Evolutionary conservation across 2,329 filamentous ascomycete species (phyloP).

Genomic region (Talaromyces rugulosus): DNA sequence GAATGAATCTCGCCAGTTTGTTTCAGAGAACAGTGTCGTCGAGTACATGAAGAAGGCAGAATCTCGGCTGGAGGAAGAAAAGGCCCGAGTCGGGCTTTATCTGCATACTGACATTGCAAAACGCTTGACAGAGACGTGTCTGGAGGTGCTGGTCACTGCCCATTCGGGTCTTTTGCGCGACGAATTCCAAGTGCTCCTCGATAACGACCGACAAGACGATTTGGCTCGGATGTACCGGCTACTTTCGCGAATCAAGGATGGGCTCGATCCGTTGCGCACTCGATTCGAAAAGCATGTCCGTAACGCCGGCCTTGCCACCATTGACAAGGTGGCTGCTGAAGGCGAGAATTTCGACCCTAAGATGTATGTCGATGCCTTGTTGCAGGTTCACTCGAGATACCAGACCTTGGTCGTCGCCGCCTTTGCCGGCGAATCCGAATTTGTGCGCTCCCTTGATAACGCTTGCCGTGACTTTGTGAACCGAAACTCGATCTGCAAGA

Average conservation of each 20-base stretch:
- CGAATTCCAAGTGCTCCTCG: slow-evolving; percentile 89
- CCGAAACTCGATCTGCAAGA: slow-evolving; percentile 91
- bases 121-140: slow-evolving; percentile 79
- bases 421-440: slow-evolving; percentile 93
- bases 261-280: slow-evolving; percentile 78
- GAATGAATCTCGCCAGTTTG: slow-evolving; percentile 87
- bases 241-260: slow-evolving; percentile 82
- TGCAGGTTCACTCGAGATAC: slow-evolving; percentile 93
- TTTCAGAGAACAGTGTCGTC: slow-evolving; percentile 94
- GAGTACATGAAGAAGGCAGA: slow-evolving; percentile 99
- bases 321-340: slow-evolving; percentile 84
- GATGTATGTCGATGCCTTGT: slow-evolving; percentile 88
- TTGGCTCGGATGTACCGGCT: slow-evolving; percentile 95
- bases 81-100: slow-evolving; percentile 87
- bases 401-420: slow-evolving; percentile 85
- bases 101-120: slow-evolving; percentile 84
- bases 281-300: slow-evolving; percentile 91
- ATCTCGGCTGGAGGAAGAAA: slow-evolving; percentile 81
- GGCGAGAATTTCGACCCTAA: slow-evolving; percentile 92
- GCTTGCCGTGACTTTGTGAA: slow-evolving; percentile 98
- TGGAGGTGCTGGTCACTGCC: slow-evolving; percentile 82
- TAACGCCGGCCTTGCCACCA: slow-evolving; percentile 80
- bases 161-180: slow-evolving; percentile 84
- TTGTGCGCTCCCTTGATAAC: slow-evolving; percentile 92
- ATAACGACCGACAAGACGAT: slow-evolving; percentile 92